These are phyloP conservation scores for Fusarium fracticaudum DNA, from an alignment of 2,329 filamentous ascomycete species.

Conservation along the genomic window DNA sequence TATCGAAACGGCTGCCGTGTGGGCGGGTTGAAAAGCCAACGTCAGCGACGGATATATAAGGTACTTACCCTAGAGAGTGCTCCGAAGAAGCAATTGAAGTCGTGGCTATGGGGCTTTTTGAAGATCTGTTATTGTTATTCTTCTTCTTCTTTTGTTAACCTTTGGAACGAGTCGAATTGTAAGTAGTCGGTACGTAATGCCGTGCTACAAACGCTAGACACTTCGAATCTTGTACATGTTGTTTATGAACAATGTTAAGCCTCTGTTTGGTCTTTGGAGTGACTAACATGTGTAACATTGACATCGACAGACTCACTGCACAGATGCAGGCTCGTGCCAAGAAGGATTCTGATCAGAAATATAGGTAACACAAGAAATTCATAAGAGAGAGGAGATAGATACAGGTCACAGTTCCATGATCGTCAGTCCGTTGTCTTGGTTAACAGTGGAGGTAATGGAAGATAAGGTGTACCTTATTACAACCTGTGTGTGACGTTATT, in stretches of 20 bases:
- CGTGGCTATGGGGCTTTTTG: background rate
- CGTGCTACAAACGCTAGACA: background rate
- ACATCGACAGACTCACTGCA: background rate
- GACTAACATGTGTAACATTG: background rate
- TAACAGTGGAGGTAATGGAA: background rate
- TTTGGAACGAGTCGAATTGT: background rate
- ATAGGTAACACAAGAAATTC: background rate
- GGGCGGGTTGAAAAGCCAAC: background rate
- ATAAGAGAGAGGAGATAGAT: background rate
- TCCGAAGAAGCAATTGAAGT: background rate
- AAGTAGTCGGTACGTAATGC: background rate
- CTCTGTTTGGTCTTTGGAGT: background rate
- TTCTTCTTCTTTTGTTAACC: background rate
- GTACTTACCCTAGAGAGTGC: slow-evolving; percentile 9
- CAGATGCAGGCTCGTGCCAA: background rate
- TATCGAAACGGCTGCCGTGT: slow-evolving; percentile 1
- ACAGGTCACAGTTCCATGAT: background rate
- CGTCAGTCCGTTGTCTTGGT: background rate
- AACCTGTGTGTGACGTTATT: background rate
- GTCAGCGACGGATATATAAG: background rate
- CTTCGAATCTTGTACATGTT: background rate
- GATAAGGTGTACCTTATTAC: background rate
- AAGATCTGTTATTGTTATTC: background rate
- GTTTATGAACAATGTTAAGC: background rate
- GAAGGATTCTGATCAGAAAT: background rate